Conservation (phyloP, 1,284 basidiomycete species). For the Fomitopsis schrenkii region DNA sequence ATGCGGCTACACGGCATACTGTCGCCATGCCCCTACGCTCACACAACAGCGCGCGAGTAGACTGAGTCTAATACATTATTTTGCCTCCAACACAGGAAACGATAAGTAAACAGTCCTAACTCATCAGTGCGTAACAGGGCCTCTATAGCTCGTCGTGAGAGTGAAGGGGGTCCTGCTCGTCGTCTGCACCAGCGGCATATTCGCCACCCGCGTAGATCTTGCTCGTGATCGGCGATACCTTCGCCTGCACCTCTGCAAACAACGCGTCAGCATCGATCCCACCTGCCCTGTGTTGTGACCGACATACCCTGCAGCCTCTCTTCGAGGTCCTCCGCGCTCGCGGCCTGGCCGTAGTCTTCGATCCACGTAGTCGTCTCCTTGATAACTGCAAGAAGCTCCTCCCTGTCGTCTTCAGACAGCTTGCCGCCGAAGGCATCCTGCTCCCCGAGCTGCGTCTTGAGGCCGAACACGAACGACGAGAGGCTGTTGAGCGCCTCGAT, state of each 20-base stretch:
- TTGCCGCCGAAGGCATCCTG: constrained; percentile 90
- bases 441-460: constrained; percentile 86
- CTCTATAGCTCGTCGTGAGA: constrained; percentile 68
- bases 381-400: constrained; percentile 76
- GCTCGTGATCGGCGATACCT: constrained; percentile 60
- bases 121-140: background rate
- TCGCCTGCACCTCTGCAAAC: constrained; percentile 43
- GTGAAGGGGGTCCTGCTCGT: constrained; percentile 52
- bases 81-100: background rate
- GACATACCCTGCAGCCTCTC: constrained; percentile 73
- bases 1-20: too few relatives aligned
- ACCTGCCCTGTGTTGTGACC: background rate
- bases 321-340: constrained; percentile 85
- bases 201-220: constrained; percentile 66
- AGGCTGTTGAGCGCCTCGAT: constrained; percentile 84
- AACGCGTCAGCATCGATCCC: constrained; percentile 5
- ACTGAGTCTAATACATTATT: constrained; percentile 7
- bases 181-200: constrained; percentile 29
- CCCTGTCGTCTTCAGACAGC: constrained; percentile 84
- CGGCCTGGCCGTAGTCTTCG: constrained; percentile 74
- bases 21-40: too few relatives aligned
- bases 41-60: background rate
- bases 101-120: background rate
- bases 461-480: constrained; percentile 75
- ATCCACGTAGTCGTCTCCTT: constrained; percentile 94